phyloP scores from a whole-genome alignment of 129 eudicot genomes.

The Sambucus nigra region DNA sequence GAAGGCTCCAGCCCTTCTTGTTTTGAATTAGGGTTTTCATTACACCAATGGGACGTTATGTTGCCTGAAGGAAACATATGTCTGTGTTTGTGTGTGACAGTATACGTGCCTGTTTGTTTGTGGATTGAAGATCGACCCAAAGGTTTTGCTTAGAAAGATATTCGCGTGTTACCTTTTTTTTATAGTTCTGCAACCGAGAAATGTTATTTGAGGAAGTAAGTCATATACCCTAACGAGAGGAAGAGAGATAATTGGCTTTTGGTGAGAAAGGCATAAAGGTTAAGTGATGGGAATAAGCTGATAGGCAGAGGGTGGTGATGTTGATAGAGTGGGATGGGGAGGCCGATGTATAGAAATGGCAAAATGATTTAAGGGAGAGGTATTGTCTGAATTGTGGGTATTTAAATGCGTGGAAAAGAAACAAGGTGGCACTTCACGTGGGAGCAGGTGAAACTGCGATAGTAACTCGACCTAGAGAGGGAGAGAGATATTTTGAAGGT shows the following conservation, averaged over 20 bases:
- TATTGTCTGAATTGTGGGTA: too few species aligned
- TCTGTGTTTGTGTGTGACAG: not conserved
- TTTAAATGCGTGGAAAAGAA: not conserved
- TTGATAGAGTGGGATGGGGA: too few species aligned
- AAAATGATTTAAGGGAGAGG: too few species aligned
- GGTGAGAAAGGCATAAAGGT: too few species aligned
- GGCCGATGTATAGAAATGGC: too few species aligned
- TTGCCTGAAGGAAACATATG: conserved; percentile 20
- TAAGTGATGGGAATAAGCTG: too few species aligned
- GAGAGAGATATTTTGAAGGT: not conserved
- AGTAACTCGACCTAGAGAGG: not conserved
- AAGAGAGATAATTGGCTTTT: too few species aligned
- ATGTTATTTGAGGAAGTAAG: not conserved
- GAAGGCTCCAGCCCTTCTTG: conserved; percentile 29
- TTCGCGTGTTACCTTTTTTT: not conserved
- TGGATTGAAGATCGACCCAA: too few species aligned
- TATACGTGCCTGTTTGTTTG: too few species aligned
- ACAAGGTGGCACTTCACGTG: not conserved
- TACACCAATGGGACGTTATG: not conserved
- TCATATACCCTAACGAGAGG: not conserved
- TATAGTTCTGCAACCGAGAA: not conserved
- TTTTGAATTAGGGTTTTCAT: conserved; percentile 10
- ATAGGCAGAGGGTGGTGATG: too few species aligned
- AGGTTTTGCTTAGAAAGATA: too few species aligned
- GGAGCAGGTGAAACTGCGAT: conserved; percentile 2